phyloP scores from a whole-genome alignment of 208 protist genomes.

The Phytomonas serpens region DNA sequence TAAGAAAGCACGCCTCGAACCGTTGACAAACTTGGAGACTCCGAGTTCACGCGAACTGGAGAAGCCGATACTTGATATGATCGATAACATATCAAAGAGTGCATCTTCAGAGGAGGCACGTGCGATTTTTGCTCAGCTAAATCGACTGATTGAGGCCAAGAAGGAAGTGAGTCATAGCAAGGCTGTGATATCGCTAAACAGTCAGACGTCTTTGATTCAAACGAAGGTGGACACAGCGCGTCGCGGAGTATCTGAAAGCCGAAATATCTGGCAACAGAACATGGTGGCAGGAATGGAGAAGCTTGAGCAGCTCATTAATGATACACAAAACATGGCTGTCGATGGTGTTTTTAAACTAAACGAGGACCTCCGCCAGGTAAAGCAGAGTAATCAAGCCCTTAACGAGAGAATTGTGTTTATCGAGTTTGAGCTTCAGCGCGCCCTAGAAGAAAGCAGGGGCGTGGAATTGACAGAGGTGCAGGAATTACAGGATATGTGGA shows the following conservation, averaged over 20 bases:
- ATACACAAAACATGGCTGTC: constrained; percentile 44
- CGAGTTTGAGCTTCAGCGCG: constrained; percentile 62
- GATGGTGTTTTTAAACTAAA: constrained; percentile 65
- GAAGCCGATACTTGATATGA: neutral
- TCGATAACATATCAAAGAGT: neutral
- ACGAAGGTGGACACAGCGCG: constrained; percentile 54
- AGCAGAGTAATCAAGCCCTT: constrained; percentile 56
- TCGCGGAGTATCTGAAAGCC: constrained; percentile 21
- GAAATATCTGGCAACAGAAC: constrained; percentile 24
- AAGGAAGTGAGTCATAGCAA: constrained; percentile 35
- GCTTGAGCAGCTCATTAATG: constrained; percentile 33
- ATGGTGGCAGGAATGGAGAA: constrained; percentile 36
- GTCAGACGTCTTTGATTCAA: constrained; percentile 55
- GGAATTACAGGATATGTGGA: constrained; percentile 22
- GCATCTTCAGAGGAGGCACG: constrained; percentile 18
- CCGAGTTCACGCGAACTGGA: neutral
- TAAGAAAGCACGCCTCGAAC: neutral
- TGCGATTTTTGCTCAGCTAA: constrained; percentile 48
- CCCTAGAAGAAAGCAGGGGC: constrained; percentile 54
- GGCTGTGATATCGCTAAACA: constrained; percentile 30
- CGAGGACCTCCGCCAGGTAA: constrained; percentile 50
- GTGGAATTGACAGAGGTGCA: constrained; percentile 27
- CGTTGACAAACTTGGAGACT: neutral
- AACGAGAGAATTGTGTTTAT: constrained; percentile 75
- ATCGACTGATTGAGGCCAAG: constrained; percentile 43